Evolutionary conservation across 176 grass and related monocot genomes (phyloP).

Genomic region (Raddia distichophylla): DNA sequence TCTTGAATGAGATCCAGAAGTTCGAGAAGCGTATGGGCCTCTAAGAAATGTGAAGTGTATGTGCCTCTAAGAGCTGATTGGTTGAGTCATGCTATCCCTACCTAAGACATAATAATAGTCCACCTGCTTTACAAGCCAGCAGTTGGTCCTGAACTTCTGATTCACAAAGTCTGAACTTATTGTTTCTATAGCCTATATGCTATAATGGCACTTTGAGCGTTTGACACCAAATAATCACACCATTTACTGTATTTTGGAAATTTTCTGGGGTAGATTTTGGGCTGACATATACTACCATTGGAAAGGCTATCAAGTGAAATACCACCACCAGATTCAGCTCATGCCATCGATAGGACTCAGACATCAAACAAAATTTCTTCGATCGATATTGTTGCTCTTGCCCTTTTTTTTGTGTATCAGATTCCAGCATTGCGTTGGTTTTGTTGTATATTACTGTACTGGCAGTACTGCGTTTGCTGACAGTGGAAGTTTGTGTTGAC

Average conservation of each 20-base stretch:
- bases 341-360: not conserved
- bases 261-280: constrained; percentile 7
- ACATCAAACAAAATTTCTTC: not conserved
- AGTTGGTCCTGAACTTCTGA: constrained; percentile 23
- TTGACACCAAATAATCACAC: constrained; percentile 21
- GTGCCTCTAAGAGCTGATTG: constrained; percentile 54
- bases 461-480: not conserved
- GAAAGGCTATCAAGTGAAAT: constrained; percentile 16
- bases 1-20: constrained; percentile 94
- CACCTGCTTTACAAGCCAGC: constrained; percentile 28
- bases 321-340: not conserved
- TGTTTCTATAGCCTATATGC: constrained; percentile 34
- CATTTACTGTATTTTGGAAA: constrained; percentile 7
- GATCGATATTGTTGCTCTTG: not conserved
- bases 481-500: not conserved
- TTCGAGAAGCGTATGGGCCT: constrained; percentile 59
- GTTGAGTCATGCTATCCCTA: not conserved
- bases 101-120: constrained; percentile 20
- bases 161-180: constrained; percentile 31
- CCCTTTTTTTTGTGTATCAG: not conserved
- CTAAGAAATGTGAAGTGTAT: constrained; percentile 53
- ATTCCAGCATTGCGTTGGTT: not conserved
- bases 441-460: not conserved
- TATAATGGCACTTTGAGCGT: constrained; percentile 6
- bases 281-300: constrained; percentile 19